These are phyloP conservation scores for Brassica balearica DNA, from an alignment of 441 rosid genomes.

Conservation along the genomic window DNA sequence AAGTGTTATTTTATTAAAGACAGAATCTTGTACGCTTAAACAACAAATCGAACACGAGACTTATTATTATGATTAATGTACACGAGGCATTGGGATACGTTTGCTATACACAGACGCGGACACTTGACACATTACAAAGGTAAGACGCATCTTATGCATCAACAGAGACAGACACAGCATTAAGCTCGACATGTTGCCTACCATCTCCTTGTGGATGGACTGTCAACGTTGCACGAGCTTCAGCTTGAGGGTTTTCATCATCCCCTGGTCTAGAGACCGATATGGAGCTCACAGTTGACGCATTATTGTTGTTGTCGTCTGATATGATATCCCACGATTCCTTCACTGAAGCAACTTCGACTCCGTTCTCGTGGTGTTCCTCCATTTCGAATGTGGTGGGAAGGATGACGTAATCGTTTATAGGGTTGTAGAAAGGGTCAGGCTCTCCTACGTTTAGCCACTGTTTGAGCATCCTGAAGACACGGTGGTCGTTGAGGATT, in stretches of 20 bases:
- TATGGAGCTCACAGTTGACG: slow-evolving; percentile 57
- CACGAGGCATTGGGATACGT: slow-evolving; percentile 1
- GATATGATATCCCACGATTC: slow-evolving; percentile 91
- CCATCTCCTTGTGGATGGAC: slow-evolving; percentile 66
- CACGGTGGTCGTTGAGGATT: slow-evolving; percentile 83
- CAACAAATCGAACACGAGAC: slow-evolving; percentile 12
- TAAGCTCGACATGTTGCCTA: slow-evolving; percentile 72
- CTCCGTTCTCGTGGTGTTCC: slow-evolving; percentile 63
- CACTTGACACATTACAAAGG: slow-evolving; percentile 21
- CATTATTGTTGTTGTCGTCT: slow-evolving; percentile 47
- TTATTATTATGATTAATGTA: slow-evolving; percentile 8
- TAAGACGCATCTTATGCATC: slow-evolving; percentile 42
- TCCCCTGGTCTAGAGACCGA: slow-evolving; percentile 52
- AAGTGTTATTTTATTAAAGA: not conserved
- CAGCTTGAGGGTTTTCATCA: slow-evolving; percentile 49
- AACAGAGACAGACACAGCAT: slow-evolving; percentile 66
- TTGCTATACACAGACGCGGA: slow-evolving; percentile 31
- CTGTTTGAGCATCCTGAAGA: slow-evolving; percentile 81
- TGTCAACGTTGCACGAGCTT: slow-evolving; percentile 66
- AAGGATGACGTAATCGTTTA: slow-evolving; percentile 85
- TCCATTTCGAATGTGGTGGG: slow-evolving; percentile 76
- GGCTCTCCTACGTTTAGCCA: slow-evolving; percentile 88
- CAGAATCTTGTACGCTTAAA: slow-evolving; percentile 4
- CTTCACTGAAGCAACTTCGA: slow-evolving; percentile 76
- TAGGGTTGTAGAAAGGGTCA: slow-evolving; percentile 87